Evolutionary conservation across 345 rosid genomes (phyloP).

Genomic region (Brassica incana): DNA sequence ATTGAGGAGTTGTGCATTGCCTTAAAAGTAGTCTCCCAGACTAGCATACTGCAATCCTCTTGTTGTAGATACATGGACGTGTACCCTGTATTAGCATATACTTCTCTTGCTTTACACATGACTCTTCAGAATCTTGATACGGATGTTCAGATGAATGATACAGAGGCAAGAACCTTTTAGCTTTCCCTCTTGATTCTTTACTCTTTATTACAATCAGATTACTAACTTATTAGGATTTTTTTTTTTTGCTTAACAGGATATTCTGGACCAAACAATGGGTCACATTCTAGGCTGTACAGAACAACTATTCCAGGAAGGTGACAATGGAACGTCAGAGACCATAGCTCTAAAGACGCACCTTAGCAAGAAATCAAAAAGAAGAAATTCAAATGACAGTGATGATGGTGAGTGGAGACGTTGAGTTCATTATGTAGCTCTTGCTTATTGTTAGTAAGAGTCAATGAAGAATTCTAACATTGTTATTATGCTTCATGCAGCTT

Average conservation of each 20-base stretch:
- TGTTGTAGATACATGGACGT: slow-evolving; percentile 54
- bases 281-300: slow-evolving; percentile 66
- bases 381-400: slow-evolving; percentile 31
- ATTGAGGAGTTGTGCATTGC: slow-evolving; percentile 54
- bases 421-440: slow-evolving; percentile 11
- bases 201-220: slow-evolving; percentile 2
- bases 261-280: slow-evolving; percentile 57
- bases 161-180: slow-evolving; percentile 51
- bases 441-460: background rate
- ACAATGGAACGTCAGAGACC: slow-evolving; percentile 27
- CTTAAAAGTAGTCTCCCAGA: slow-evolving; percentile 72
- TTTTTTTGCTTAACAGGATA: slow-evolving; percentile 38
- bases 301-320: slow-evolving; percentile 51
- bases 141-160: background rate
- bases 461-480: slow-evolving; percentile 1
- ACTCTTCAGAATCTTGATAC: slow-evolving; percentile 42
- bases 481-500: slow-evolving; percentile 41
- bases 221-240: background rate
- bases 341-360: slow-evolving; percentile 31
- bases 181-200: slow-evolving; percentile 21
- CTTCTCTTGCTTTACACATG: slow-evolving; percentile 68
- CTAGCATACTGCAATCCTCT: slow-evolving; percentile 64
- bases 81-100: slow-evolving; percentile 70
- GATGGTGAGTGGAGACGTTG: slow-evolving; percentile 48
- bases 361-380: slow-evolving; percentile 35